A percentile compares a stretch with the other conserved stretches of the same genome.
Conservation (phyloP, 2,329 filamentous ascomycete species). For the Diplocarpon rosae region DNA sequence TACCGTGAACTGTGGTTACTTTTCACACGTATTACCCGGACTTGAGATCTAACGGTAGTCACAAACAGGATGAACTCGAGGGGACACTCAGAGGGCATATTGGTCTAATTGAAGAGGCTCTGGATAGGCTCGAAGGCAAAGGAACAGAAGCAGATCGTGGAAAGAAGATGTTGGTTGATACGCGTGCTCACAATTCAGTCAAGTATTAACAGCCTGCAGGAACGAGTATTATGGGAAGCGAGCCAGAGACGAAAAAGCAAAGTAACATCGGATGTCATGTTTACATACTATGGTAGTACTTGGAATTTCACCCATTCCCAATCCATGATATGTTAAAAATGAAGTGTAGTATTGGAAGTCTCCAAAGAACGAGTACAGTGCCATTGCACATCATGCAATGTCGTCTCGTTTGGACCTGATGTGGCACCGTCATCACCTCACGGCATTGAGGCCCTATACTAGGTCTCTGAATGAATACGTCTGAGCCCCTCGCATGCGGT, state of each 20-base stretch:
- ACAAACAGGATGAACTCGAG: constrained; percentile 12
- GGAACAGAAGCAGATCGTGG: constrained; percentile 11
- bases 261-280: not conserved
- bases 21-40: not conserved
- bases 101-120: constrained; percentile 16
- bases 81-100: constrained; percentile 16
- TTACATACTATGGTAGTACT: not conserved
- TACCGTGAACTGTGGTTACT: not conserved
- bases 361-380: not conserved
- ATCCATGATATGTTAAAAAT: not conserved
- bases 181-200: not conserved
- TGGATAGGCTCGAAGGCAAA: constrained; percentile 15
- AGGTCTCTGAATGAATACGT: too few relatives aligned
- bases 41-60: constrained; percentile 5
- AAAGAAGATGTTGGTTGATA: constrained; percentile 14
- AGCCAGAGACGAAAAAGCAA: constrained; percentile 10
- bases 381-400: too few relatives aligned
- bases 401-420: too few relatives aligned
- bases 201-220: constrained; percentile 7
- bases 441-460: too few relatives aligned
- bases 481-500: too few relatives aligned
- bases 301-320: not conserved
- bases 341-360: not conserved
- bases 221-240: constrained; percentile 15
- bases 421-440: too few relatives aligned